phyloP scores from a whole-genome alignment of 148 eudicot species.

The Camellia lanceoleosa region DNA sequence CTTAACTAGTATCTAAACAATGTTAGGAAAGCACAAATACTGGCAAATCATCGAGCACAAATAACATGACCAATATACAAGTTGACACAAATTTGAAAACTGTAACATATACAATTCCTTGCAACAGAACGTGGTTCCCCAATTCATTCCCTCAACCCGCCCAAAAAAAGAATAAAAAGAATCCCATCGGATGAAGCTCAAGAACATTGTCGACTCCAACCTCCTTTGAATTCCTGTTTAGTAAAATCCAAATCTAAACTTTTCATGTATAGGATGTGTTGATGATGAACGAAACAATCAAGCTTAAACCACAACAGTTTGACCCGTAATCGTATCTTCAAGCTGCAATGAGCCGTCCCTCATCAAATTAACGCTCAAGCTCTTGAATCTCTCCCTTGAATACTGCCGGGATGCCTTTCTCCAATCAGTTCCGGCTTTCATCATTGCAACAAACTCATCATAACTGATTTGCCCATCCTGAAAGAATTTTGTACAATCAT shows the following conservation, averaged over 20 bases:
- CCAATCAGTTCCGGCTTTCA: conserved; percentile 96
- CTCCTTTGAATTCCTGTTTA: neutral
- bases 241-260: no score
- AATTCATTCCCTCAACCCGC: neutral
- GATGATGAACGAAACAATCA: neutral
- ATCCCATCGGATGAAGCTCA: neutral
- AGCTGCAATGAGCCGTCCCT: conserved; percentile 85
- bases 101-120: conserved; percentile 6
- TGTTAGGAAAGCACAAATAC: neutral
- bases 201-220: neutral
- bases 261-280: neutral
- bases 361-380: conserved; percentile 76
- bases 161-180: neutral
- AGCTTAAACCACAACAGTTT: conserved; percentile 49
- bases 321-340: conserved; percentile 66
- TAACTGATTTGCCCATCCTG: conserved; percentile 71
- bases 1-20: neutral
- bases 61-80: neutral
- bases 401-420: conserved; percentile 90
- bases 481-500: neutral
- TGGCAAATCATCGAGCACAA: neutral
- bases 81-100: neutral
- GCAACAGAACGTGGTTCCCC: neutral
- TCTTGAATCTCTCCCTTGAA: conserved; percentile 84
- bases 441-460: conserved; percentile 88